Conservation (phyloP, 78 protist species). For the Guillardia theta region DNA sequence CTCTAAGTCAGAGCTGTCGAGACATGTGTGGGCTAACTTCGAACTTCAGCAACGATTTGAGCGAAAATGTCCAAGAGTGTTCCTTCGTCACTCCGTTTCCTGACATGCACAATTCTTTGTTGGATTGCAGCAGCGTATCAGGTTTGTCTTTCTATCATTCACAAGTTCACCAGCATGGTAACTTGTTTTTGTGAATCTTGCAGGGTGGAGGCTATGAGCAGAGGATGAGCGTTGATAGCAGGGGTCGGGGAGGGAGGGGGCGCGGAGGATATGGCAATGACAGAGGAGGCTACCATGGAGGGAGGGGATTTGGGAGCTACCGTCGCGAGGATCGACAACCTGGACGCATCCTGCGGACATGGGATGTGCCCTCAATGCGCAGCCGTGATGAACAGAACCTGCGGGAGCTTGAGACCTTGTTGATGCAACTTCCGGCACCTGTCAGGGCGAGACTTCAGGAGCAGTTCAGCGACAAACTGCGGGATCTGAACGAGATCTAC, state of each 20-base stretch:
- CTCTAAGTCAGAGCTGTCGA: no score
- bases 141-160: no score
- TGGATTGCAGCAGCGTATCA: no score
- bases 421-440: neutral
- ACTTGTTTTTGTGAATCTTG: no score
- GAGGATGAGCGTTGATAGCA: neutral
- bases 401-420: neutral
- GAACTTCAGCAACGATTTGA: no score
- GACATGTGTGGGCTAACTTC: no score
- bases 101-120: no score
- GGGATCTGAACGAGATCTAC: constrained; percentile 1
- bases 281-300: neutral
- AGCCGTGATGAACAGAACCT: neutral
- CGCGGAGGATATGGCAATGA: neutral
- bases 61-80: no score
- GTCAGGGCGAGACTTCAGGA: neutral
- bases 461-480: neutral
- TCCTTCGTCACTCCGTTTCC: no score
- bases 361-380: neutral
- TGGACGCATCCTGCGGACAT: neutral
- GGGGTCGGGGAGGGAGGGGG: neutral
- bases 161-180: no score
- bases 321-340: neutral
- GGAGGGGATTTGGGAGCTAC: neutral
- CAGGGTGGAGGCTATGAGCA: no score